Evolutionary conservation across 2,329 filamentous ascomycete species (phyloP), one percentile per base, ranked within the genome.

Genomic region (Chaetoscypha palmicola): DNA sequence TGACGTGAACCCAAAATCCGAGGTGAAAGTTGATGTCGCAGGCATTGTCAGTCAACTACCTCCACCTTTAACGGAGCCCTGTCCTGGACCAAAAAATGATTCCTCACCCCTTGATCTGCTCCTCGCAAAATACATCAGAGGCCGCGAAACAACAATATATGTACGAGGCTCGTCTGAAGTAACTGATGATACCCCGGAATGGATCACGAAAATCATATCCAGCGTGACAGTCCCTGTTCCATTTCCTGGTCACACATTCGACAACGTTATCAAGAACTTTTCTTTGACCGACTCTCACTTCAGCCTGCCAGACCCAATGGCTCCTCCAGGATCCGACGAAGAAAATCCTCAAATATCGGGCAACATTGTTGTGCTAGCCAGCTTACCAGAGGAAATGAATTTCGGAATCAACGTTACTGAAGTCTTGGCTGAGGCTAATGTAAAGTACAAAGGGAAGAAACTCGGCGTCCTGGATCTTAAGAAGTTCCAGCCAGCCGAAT

Each of bases 241-340:
- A 4, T 85, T 97, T 50, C 86, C 88, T 0, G 88, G 88, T 4
- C 79, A 81, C 46, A 81, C 81, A 0, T 82, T 96, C 56, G 88
- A 89, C 52, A 81, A 85, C 52, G 68, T 95, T 12, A 84, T 98
- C 60, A 83, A 82, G 54, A 91, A 92, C 55, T 96, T 97, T 61
- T 85, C 88, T 17, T 69, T 97, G 52, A 79, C 81, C 2, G 77
- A 96, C 59, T 87, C 94, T 31, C 80, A 94, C 57, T 95, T 98
- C 63, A 79, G 77, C 38, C 68, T 98, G 35, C 92, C 92, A 0
- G 79, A 89, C 56, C 84, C 86, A 1, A 77, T 83, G 56, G 86
- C 88, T 2, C 80, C 89, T 14, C 86, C 86, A 0, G 77, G 75
- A 45, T 78, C 81, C 9, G 85, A 87, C 0, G 78, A 82, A 39